Evolutionary conservation across 768 basidiomycete species (phyloP).

Genomic region (Termitomyces sp.): DNA sequence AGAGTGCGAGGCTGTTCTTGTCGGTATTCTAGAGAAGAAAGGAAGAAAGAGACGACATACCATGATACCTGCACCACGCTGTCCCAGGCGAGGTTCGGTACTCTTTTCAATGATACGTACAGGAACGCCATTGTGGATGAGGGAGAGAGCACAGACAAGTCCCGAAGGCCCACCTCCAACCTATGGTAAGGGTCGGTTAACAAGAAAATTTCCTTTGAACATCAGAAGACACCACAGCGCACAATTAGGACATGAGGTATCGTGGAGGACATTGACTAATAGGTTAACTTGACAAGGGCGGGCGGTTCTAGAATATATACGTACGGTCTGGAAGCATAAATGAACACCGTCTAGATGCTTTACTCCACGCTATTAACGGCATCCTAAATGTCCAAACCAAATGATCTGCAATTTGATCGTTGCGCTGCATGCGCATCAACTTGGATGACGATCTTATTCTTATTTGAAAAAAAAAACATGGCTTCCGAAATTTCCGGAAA

Average conservation of each 20-base stretch:
- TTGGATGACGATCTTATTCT: not conserved
- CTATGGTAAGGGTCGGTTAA: constrained; percentile 17
- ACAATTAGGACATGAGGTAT: constrained; percentile 18
- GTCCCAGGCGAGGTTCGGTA: constrained; percentile 25
- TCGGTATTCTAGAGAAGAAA: not conserved
- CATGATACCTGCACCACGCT: constrained; percentile 34
- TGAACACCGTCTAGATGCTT: not conserved
- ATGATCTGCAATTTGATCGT: constrained; percentile 2
- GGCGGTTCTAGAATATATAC: constrained; percentile 6
- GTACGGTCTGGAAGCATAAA: not conserved
- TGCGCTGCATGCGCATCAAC: not conserved
- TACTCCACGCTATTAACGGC: not conserved
- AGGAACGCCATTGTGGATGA: constrained; percentile 38
- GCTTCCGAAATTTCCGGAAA: not conserved
- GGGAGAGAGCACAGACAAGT: constrained; percentile 34
- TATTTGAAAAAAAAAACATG: not conserved
- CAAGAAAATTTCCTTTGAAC: not conserved
- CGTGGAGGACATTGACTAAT: constrained; percentile 1
- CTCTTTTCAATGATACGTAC: constrained; percentile 49
- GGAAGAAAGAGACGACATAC: constrained; percentile 11
- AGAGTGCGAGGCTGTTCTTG: constrained; percentile 34
- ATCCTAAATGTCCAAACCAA: not conserved
- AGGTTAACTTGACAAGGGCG: not conserved
- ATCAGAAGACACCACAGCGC: constrained; percentile 4
- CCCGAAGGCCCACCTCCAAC: constrained; percentile 44